phyloP scores from a whole-genome alignment of 768 basidiomycete genomes.

The Hericium coralloides region DNA sequence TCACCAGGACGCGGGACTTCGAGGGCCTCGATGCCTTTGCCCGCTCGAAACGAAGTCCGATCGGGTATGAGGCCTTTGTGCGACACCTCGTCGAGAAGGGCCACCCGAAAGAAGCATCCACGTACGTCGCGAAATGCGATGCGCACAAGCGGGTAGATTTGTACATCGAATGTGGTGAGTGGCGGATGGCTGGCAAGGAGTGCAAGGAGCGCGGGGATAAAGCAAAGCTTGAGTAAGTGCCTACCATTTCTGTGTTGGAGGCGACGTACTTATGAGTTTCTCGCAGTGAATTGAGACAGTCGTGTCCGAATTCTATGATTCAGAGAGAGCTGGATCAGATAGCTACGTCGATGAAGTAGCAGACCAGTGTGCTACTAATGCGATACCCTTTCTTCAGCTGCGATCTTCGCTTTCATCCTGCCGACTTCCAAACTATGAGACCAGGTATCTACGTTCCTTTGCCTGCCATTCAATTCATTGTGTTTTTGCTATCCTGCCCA shows the following conservation, averaged over 20 bases:
- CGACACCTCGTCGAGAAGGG: conserved; percentile 69
- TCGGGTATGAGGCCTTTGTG: conserved; percentile 91
- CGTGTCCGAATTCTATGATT: conserved; percentile 74
- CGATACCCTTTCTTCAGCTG: not conserved
- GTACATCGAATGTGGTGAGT: conserved; percentile 86
- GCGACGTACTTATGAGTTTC: conserved; percentile 5
- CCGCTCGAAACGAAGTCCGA: conserved; percentile 82
- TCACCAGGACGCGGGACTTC: conserved; percentile 76
- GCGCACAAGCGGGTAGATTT: conserved; percentile 73
- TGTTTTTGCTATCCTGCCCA: no score
- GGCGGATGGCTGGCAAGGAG: conserved; percentile 79
- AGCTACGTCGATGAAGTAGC: conserved; percentile 56
- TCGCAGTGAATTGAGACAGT: conserved; percentile 57
- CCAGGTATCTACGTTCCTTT: no score
- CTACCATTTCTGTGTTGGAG: not conserved
- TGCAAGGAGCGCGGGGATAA: conserved; percentile 88
- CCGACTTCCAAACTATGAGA: no score
- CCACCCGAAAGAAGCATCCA: conserved; percentile 62
- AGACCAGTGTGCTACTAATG: not conserved
- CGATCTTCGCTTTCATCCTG: not conserved
- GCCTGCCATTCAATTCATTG: no score
- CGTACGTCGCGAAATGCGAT: conserved; percentile 82
- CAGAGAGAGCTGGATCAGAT: conserved; percentile 69
- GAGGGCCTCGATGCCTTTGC: conserved; percentile 81
- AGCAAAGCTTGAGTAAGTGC: conserved; percentile 69